phyloP scores from a whole-genome alignment of 805 yeast species.

The Candida maesae region DNA sequence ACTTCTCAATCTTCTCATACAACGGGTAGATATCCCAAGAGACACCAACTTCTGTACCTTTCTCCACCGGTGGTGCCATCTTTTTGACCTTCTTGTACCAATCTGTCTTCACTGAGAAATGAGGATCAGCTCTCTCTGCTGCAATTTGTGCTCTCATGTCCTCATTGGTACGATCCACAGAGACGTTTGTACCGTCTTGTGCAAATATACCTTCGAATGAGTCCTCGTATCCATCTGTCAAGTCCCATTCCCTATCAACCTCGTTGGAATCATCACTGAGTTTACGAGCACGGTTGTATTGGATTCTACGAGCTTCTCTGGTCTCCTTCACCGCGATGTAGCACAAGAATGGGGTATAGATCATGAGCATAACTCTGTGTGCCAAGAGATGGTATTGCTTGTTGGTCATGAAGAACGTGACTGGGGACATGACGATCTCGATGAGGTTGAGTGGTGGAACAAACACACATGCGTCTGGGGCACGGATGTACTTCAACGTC shows the following conservation, averaged over 20 bases:
- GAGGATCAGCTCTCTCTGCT: slow-evolving; percentile 69
- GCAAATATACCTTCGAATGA: slow-evolving; percentile 30
- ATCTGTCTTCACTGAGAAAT: slow-evolving; percentile 48
- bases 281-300: slow-evolving; percentile 61
- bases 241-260: slow-evolving; percentile 74
- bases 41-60: slow-evolving; percentile 51
- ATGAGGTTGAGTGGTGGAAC: slow-evolving; percentile 82
- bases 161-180: slow-evolving; percentile 32
- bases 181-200: slow-evolving; percentile 23
- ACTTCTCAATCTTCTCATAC: slow-evolving; percentile 44
- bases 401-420: slow-evolving; percentile 38
- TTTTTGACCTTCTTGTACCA: slow-evolving; percentile 51
- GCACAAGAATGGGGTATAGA: slow-evolving; percentile 65
- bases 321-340: slow-evolving; percentile 64
- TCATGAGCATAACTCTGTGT: slow-evolving; percentile 53
- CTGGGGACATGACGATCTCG: slow-evolving; percentile 51
- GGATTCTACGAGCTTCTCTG: slow-evolving; percentile 62
- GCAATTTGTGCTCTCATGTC: slow-evolving; percentile 47
- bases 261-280: slow-evolving; percentile 79
- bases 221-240: slow-evolving; percentile 66
- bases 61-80: slow-evolving; percentile 55
- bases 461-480: slow-evolving; percentile 82
- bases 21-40: slow-evolving; percentile 62
- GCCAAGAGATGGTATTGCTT: slow-evolving; percentile 38
- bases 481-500: slow-evolving; percentile 78